phyloP scores from a whole-genome alignment of 2,329 filamentous ascomycete genomes.

The Xylaria polymorpha region DNA sequence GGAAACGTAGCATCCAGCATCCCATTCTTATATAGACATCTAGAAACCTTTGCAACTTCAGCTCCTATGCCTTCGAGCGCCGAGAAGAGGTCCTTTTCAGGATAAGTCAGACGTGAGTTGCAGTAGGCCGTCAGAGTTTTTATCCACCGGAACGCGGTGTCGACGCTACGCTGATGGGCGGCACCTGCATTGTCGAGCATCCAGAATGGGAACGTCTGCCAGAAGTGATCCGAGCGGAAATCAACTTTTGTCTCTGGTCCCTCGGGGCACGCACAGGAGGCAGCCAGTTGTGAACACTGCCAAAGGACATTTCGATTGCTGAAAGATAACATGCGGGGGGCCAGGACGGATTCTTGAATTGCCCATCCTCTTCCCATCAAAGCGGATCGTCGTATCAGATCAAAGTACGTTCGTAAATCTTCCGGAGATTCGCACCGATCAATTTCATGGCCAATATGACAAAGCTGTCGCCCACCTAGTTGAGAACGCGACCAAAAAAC shows the following conservation, averaged over 20 bases:
- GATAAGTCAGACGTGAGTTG: conserved; percentile 1
- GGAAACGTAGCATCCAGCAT: conserved; percentile 1
- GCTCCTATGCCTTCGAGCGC: conserved; percentile 19
- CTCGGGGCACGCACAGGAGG: no score
- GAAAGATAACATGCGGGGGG: conserved; percentile 30
- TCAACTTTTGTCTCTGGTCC: no score
- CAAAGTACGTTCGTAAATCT: no score
- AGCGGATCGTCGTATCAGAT: background rate
- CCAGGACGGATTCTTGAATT: conserved; percentile 17
- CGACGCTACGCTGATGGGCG: no score
- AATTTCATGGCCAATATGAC: no score
- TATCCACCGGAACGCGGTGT: background rate
- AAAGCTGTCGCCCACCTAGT: background rate
- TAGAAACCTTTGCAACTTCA: background rate
- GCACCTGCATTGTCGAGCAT: background rate
- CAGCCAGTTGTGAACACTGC: conserved; percentile 17
- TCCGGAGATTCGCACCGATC: no score
- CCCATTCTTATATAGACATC: background rate
- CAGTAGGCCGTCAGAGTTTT: background rate
- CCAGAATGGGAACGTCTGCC: background rate
- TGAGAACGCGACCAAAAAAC: background rate
- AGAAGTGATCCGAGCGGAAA: no score
- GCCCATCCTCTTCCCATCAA: conserved; percentile 22
- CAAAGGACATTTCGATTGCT: background rate
- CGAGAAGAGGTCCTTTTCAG: conserved; percentile 12